These are phyloP conservation scores for Cryphonectria parasitica DNA, from an alignment of 2,329 filamentous ascomycete genomes.

Conservation along the genomic window DNA sequence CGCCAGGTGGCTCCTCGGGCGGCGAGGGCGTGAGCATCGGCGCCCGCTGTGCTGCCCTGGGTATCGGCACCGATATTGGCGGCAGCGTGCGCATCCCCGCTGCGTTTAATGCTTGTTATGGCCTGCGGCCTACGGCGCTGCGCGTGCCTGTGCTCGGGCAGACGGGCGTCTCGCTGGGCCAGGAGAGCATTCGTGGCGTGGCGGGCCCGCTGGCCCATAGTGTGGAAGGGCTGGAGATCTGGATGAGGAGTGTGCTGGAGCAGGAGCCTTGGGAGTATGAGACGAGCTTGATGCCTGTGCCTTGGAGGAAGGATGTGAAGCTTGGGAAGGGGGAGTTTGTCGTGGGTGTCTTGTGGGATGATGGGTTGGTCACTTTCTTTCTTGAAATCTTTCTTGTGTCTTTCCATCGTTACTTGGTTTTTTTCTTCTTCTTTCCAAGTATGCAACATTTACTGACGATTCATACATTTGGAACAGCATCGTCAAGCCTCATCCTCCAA, in stretches of 20 bases:
- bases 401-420: background rate
- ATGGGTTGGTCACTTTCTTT: conserved; percentile 15
- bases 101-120: conserved; percentile 27
- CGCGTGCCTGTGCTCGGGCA: conserved; percentile 9
- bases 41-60: conserved; percentile 44
- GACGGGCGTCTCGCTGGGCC: background rate
- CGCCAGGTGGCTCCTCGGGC: conserved; percentile 47
- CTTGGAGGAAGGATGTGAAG: conserved; percentile 15
- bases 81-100: conserved; percentile 28
- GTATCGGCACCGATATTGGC: conserved; percentile 30
- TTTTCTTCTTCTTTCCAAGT: too few relatives aligned
- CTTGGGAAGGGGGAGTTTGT: conserved; percentile 13
- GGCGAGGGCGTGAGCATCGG: conserved; percentile 47
- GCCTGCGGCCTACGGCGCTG: conserved; percentile 26
- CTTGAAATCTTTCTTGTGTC: too few relatives aligned
- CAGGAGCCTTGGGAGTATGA: conserved; percentile 24
- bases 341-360: conserved; percentile 26
- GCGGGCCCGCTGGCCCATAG: conserved; percentile 26
- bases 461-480: background rate
- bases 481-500: conserved; percentile 28
- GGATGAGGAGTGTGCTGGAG: conserved; percentile 25
- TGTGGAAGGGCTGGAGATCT: conserved; percentile 21
- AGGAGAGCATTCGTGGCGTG: conserved; percentile 20
- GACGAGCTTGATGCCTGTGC: conserved; percentile 17
- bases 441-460: background rate